Evolutionary conservation across 148 eudicot genomes (phyloP), one percentile per base, ranked within the genome.

Genomic region (Pharnaceum exiguum): DNA sequence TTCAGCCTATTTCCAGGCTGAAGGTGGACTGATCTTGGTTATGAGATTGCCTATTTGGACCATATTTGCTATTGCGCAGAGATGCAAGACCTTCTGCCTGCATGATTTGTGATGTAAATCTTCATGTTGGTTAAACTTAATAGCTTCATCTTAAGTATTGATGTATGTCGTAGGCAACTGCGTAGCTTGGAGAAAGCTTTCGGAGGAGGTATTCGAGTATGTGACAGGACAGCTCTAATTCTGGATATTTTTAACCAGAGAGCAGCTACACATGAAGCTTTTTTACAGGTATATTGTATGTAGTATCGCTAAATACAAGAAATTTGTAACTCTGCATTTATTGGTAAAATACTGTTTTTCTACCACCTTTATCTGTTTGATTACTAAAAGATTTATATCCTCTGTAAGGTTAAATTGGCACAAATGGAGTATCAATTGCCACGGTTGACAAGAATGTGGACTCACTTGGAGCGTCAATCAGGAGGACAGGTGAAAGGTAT

Each of bases 401-500:
- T 17, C 33, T 25, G 23, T 33, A 63, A 93, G 99, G 99, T 89
- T 60, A 72, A 90, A 47, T 71, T 93, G 72, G 99, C 99, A 51
- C 96, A 76, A 82, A 88, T 93, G 99, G 89, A 88, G 65, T 93
- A 93, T 70, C 99, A 93, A 47, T 71, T 93, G 45, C 99, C 99
- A 15, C 79, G 99, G 33, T 67, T 93, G 67, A 88, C 96, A 56
- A 81, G 72, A 80, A 81, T 93, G 99, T 93, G 99, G 99, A 71
- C 75, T 49, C 99, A 93, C 50, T 90, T 93, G 72, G 99, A 93
- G 76, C 96, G 96, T 51, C 99, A 93, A 80, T 71, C 95, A 37
- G 99, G 99, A 74, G 99, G 99, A 31, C 70, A 69, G 68, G 99
- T 93, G 77, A 93, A 93, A 71, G 99, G 99, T 71, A 93, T 93